A percentile compares a stretch with the other conserved stretches of the same genome.
These are phyloP conservation scores for Poa annua DNA, from an alignment of 176 grass and related monocot genomes.

Conservation along the genomic window DNA sequence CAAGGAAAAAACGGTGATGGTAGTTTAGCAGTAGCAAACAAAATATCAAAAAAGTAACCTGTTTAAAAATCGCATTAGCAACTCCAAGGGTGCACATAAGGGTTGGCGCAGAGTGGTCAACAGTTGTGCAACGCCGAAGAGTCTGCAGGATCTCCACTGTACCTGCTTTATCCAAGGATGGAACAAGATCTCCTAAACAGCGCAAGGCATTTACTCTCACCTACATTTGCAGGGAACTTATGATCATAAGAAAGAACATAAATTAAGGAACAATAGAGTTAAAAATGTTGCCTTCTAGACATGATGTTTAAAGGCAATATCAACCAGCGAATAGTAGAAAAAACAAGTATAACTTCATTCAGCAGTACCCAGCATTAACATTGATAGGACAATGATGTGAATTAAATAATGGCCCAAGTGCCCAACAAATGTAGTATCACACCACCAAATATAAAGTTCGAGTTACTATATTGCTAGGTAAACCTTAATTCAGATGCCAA, in stretches of 20 bases:
- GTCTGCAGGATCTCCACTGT: slow-evolving; percentile 83
- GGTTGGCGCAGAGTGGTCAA: slow-evolving; percentile 92
- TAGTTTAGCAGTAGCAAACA: slow-evolving; percentile 28
- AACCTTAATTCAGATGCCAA: slow-evolving; percentile 32
- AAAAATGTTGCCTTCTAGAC: slow-evolving; percentile 21
- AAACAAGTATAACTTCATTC: neutral
- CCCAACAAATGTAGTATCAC: slow-evolving; percentile 5
- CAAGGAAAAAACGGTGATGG: neutral
- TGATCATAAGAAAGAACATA: slow-evolving; percentile 31
- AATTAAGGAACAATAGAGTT: neutral
- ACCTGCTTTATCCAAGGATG: slow-evolving; percentile 85
- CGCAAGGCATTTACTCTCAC: slow-evolving; percentile 94
- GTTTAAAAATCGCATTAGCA: slow-evolving; percentile 87
- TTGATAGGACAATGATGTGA: slow-evolving; percentile 26
- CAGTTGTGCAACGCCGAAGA: slow-evolving; percentile 80
- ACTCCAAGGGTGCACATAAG: slow-evolving; percentile 99
- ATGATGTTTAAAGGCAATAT: slow-evolving; percentile 12
- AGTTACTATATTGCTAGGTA: neutral
- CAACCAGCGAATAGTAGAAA: slow-evolving; percentile 20
- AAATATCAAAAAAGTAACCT: slow-evolving; percentile 55
- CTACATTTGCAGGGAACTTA: slow-evolving; percentile 53
- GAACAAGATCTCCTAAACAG: slow-evolving; percentile 95
- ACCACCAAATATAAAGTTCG: slow-evolving; percentile 12
- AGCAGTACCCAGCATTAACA: neutral
- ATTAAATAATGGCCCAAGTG: neutral